phyloP scores from a whole-genome alignment of 202 grass and related monocot species.

The Zizania palustris region DNA sequence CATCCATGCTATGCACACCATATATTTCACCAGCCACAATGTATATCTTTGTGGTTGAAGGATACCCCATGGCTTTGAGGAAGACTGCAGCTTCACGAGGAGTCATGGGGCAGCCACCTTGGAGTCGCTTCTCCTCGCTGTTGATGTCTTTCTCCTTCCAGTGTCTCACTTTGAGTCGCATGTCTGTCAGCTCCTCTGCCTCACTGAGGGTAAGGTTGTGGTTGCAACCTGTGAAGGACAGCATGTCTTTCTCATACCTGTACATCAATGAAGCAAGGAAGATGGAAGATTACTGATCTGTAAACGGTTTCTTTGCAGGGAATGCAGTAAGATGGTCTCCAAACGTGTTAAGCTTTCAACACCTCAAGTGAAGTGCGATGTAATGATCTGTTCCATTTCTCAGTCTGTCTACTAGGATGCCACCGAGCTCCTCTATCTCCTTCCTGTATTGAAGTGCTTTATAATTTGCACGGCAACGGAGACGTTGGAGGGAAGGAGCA shows the following conservation, averaged over 20 bases:
- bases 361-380: conserved; percentile 83
- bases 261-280: not conserved
- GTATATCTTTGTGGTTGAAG: conserved; percentile 67
- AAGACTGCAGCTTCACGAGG: conserved; percentile 68
- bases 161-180: conserved; percentile 64
- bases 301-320: not conserved
- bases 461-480: conserved; percentile 80
- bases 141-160: conserved; percentile 86
- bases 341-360: conserved; percentile 1
- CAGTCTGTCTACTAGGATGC: conserved; percentile 54
- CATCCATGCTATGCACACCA: conserved; percentile 55
- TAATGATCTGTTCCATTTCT: conserved; percentile 51
- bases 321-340: not conserved
- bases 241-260: conserved; percentile 94
- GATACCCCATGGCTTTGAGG: conserved; percentile 79
- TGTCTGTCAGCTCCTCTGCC: conserved; percentile 52
- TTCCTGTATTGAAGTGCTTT: conserved; percentile 57
- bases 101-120: conserved; percentile 78
- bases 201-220: conserved; percentile 64
- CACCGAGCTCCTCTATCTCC: conserved; percentile 59
- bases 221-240: conserved; percentile 77
- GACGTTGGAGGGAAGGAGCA: conserved; percentile 58
- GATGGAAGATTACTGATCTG: not conserved
- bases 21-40: conserved; percentile 71
- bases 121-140: conserved; percentile 59